Evolutionary conservation across 495 filamentous ascomycete genomes (phyloP).

Genomic region (Penicillium angulare): DNA sequence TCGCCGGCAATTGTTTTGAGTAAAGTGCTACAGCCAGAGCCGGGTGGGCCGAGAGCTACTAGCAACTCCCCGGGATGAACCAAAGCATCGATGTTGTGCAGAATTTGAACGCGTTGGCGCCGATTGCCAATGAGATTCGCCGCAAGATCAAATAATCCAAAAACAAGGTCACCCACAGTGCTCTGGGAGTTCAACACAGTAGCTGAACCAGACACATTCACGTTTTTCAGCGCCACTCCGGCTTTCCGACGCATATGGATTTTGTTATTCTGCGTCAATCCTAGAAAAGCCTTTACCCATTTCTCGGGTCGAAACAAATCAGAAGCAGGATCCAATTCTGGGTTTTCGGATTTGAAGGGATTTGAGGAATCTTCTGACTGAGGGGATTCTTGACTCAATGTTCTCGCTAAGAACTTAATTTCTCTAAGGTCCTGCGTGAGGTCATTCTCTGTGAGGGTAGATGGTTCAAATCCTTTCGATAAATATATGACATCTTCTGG

Average conservation of each 20-base stretch:
- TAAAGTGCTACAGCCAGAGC: slow-evolving; percentile 67
- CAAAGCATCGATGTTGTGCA: slow-evolving; percentile 74
- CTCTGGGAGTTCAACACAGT: slow-evolving; percentile 75
- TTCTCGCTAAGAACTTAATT: background rate
- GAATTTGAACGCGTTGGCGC: slow-evolving; percentile 43
- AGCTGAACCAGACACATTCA: slow-evolving; percentile 73
- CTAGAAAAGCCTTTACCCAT: background rate
- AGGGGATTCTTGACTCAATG: background rate
- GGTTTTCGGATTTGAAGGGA: background rate
- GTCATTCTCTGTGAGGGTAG: no score
- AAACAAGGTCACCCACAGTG: slow-evolving; percentile 61
- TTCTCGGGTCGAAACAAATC: background rate
- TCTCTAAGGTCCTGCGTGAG: background rate
- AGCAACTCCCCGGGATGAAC: slow-evolving; percentile 73
- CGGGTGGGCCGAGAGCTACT: slow-evolving; percentile 67
- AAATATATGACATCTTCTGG: no score
- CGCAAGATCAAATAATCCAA: slow-evolving; percentile 50
- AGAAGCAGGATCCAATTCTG: background rate
- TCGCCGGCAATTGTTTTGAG: slow-evolving; percentile 70
- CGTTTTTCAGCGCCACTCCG: slow-evolving; percentile 52
- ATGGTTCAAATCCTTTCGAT: no score
- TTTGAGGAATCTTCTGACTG: background rate
- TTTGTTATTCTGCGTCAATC: background rate
- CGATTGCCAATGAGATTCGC: background rate
- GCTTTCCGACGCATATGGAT: slow-evolving; percentile 20